phyloP scores from a whole-genome alignment of 495 filamentous ascomycete species.

The Pseudevernia furfuracea region DNA sequence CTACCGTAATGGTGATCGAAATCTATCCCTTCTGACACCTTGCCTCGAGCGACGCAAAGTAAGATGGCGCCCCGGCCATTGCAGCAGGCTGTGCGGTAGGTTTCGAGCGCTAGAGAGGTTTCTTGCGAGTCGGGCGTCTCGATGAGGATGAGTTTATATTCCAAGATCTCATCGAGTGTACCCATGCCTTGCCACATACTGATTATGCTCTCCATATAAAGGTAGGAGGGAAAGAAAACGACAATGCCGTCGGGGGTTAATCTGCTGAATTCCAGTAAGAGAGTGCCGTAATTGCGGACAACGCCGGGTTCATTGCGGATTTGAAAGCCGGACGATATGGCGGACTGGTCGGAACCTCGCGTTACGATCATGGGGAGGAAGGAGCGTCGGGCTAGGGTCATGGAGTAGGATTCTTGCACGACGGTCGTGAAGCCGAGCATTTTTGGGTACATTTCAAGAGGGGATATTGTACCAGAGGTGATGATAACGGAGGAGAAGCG shows the following conservation, averaged over 20 bases:
- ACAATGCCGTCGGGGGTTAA: conserved; percentile 96
- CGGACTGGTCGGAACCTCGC: conserved; percentile 83
- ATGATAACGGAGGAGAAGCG: conserved; percentile 97
- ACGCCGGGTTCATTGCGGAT: conserved; percentile 91
- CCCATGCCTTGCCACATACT: conserved; percentile 99
- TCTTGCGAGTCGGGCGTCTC: conserved; percentile 98
- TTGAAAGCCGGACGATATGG: conserved; percentile 84
- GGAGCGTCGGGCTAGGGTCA: conserved; percentile 91
- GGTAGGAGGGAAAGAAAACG: conserved; percentile 96
- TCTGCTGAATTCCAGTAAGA: conserved; percentile 87
- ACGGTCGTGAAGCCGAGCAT: conserved; percentile 92
- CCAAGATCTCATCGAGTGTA: conserved; percentile 96
- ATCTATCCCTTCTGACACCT: conserved; percentile 96
- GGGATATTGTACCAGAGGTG: conserved; percentile 94
- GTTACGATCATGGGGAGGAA: conserved; percentile 98
- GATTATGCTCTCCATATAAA: conserved; percentile 99
- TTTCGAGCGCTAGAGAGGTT: conserved; percentile 90
- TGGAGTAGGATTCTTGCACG: conserved; percentile 90
- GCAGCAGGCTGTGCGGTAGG: conserved; percentile 93
- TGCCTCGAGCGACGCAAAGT: conserved; percentile 90
- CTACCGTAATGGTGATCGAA: conserved; percentile 99
- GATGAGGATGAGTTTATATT: conserved; percentile 96
- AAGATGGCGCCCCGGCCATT: conserved; percentile 92
- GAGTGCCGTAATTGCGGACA: conserved; percentile 87
- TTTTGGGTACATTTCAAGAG: conserved; percentile 97